Base-by-base conservation (phyloP, 352 stramenopile genomes). In the Phytophthora podocarpi region DNA sequence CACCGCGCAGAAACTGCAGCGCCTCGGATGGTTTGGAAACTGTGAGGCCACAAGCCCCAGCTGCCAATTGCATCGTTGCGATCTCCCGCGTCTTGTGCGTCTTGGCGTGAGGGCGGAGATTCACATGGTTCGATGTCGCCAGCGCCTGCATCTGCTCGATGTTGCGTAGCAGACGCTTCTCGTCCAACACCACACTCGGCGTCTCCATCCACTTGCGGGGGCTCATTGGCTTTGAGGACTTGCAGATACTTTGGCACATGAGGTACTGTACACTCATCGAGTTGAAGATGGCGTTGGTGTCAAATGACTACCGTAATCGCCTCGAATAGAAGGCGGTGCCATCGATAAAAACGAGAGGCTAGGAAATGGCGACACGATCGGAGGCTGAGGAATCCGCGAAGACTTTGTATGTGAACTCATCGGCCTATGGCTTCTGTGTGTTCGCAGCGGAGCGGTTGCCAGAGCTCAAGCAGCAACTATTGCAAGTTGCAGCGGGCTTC, bases 41-140 rank as follows among this genome's bases (percentile, higher is more conserved):
- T 13, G 83, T 90, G 49, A 92, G 53, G 11, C 80, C 83, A 34
- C 70, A 73, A 4, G 80, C 83, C 16, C 83, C 83, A 3, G 76
- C 67, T 20, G 41, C 57, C 26, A 92, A 66, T 51, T 89, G 80
- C 55, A 84, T 62, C 26, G 57, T 30, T 28, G 83, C 70, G 61
- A 90, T 82, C 61, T 93, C 83, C 12, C 80, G 59, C 20, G 75
- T 90, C 67, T 93, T 93, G 81, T 93, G 83, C 48, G 80, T 90
- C 72, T 92, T 92, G 37, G 67, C 67, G 43, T 93, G 83, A 26
- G 83, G 83, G 2, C 83, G 83, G 32, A 93, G 67, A 31, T 77
- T 66, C 41, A 93, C 80, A 39, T 62, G 8, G 30, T 90, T 59
- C 20, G 28, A 35, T 12, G 43, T 64, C 8, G 83, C 80, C 23